Evolutionary conservation across 306 rosid species (phyloP).

Genomic region (apple (Malus domestica)): ASM211411v1 NC_041798.1:31657001-31657500

Average conservation of each 20-base stretch:
- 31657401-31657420: too few relatives aligned
- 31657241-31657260: too few relatives aligned
- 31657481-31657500: too few relatives aligned
- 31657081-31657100: constrained; percentile 96
- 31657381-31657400: too few relatives aligned
- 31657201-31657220: too few relatives aligned
- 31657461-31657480: too few relatives aligned
- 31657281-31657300: not conserved
- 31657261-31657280: too few relatives aligned
- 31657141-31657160: constrained; percentile 59
- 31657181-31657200: not conserved
- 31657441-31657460: too few relatives aligned
- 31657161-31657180: constrained; percentile 45
- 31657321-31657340: not conserved
- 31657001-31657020: constrained; percentile 4
- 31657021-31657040: not conserved
- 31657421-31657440: too few relatives aligned
- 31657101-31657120: constrained; percentile 88
- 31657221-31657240: too few relatives aligned
- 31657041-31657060: not conserved
- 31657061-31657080: constrained; percentile 26
- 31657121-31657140: constrained; percentile 87
- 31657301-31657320: not conserved
- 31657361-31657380: too few relatives aligned
- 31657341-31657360: too few relatives aligned